Conservation (phyloP, 2,329 filamentous ascomycete species). For the Botrytis tulipae region DNA sequence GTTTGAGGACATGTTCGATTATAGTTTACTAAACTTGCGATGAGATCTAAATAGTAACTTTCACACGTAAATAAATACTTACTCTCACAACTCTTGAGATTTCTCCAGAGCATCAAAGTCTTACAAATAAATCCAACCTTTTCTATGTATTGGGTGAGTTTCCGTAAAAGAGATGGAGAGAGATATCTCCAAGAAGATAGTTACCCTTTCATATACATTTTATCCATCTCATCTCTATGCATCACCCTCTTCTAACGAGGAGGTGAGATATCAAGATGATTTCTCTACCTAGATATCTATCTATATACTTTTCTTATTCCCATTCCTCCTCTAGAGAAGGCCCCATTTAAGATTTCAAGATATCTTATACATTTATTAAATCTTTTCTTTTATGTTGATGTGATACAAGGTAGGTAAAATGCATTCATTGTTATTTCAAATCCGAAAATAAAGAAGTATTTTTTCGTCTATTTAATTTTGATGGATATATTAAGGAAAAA, state of each 20-base stretch:
- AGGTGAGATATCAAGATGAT: background rate
- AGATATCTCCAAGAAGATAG: background rate
- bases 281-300: no score
- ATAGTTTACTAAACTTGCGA: background rate
- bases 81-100: background rate
- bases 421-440: no score
- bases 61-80: rapidly evolving
- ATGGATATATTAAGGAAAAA: no score
- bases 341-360: no score
- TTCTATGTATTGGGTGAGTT: background rate
- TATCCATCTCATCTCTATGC: background rate
- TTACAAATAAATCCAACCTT: background rate
- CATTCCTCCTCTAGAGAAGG: no score
- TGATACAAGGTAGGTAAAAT: no score
- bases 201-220: no score
- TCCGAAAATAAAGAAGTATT: no score
- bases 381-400: no score
- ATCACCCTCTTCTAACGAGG: rapidly evolving
- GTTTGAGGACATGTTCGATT: background rate
- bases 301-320: no score
- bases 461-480: no score
- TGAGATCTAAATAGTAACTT: background rate
- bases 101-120: background rate
- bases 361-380: no score
- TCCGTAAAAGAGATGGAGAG: background rate